Evolutionary conservation across 352 stramenopile species (phyloP).

Genomic region (Phytophthora uliginosa): DNA sequence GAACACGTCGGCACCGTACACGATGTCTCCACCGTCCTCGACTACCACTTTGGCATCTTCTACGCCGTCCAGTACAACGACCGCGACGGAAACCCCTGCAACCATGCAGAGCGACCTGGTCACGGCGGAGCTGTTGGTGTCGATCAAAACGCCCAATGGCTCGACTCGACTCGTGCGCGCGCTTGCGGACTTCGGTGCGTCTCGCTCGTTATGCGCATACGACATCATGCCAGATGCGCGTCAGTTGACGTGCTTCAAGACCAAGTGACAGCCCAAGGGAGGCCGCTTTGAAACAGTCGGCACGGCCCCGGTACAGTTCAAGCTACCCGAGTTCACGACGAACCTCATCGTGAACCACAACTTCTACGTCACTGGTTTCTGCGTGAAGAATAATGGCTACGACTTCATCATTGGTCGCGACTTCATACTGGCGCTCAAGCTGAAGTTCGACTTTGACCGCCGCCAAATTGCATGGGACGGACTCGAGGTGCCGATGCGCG

Average conservation of each 20-base stretch:
- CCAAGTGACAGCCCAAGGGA: background rate
- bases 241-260: background rate
- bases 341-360: background rate
- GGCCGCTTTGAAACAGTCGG: background rate
- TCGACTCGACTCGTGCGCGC: background rate
- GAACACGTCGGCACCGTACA: too few relatives aligned
- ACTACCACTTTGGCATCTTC: too few relatives aligned
- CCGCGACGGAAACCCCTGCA: too few relatives aligned
- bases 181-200: background rate
- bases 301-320: background rate
- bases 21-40: too few relatives aligned
- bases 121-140: background rate
- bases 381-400: background rate
- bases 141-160: background rate
- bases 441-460: background rate
- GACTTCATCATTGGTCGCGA: background rate
- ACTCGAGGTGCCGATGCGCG: background rate
- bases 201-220: background rate
- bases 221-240: background rate
- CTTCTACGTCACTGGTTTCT: background rate
- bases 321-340: background rate
- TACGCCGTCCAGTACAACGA: too few relatives aligned
- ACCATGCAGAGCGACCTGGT: background rate
- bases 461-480: background rate
- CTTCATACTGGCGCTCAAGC: background rate